Base-by-base conservation (phyloP, 352 stramenopile genomes). In the Globisporangium perplexum region DNA sequence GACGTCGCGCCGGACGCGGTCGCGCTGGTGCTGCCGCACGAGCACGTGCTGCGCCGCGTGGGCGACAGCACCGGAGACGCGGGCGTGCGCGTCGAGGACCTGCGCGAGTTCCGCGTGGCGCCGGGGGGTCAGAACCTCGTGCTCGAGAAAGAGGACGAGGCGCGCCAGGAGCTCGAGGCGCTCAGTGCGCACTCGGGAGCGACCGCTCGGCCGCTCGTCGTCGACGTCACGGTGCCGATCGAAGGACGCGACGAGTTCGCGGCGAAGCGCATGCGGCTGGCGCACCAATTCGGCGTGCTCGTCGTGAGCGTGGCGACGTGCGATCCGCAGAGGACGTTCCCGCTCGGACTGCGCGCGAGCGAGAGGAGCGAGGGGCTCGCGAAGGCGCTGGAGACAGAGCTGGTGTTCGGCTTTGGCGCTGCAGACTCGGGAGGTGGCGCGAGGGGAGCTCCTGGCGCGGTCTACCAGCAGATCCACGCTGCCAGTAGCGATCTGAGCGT, bases 101-200 rank as follows among this genome's bases (percentile, higher is more conserved):
- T 87, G 43, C 72, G 81, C 22, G 54, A 71, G 36, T 75, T 83
- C 50, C 79, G 83, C 43, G 61, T 60, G 30, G 33, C 69, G 8
- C 74, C 83, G 26, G 66, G 43, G 35, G 75, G 74, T 39, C 55
- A 56, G 7, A 93, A 90, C 36, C 46, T 90, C 30, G 38, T 73
- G 11, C 60, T 91, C 31, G 64, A 82, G 33, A 83, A 78, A n/a
- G 77, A 90, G 30, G 76, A 88, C 65, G 74, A 89, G 58, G 72
- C 78, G n/a, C 88, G 86, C 49, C 68, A 77, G 36, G 83, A 93
- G 51, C 52, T 90, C 1, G 65, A 90, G 31, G 50, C 41, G 15
- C 44, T 90, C 18, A 33, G 57, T 2, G 15, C 47, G 33, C 20
- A 57, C 1, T 11, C 38, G 35, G 23, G 5, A 48, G 36, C 20